Base-by-base conservation (phyloP, 2,329 filamentous ascomycete genomes). In the Akanthomyces lecanii region DNA sequence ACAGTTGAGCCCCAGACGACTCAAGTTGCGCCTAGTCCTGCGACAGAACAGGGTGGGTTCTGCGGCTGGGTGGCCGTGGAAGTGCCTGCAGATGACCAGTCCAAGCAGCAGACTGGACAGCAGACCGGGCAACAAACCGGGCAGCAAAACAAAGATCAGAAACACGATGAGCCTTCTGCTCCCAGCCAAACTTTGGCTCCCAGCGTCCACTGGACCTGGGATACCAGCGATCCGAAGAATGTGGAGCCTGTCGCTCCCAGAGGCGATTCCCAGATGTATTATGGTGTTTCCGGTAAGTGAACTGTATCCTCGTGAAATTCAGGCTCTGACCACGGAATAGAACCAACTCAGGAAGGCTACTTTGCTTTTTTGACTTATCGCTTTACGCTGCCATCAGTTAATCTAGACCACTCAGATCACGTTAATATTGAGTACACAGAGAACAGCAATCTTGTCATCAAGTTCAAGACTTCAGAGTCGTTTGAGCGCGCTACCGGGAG, bases 371-470 rank as follows among this genome's bases (percentile, higher is more conserved):
- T 73, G 21, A 70, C 63, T 11, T 72, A 72, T 63, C 65, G 66
- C 53, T 71, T 73, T 62, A 67, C 62, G 5, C 59, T 52, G 3
- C 71, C 69, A 1, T 72, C 71, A 0, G 71, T 74, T 51, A 72
- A 72, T 63, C 66, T 73, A 1, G 71, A 74, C 44, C 69, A 74
- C 36, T 65, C 63, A 47, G 67, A 69, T 4, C 66, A 70, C 25
- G 47, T 71, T 8, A 55, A 48, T 0, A 58, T 66, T 8, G 44
- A 63, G 8, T 67, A 69, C 18, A 50, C 64, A 1, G 6, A 50
- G 0, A 36, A 60, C 1, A 64, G 63, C 1, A 53, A 70, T 12
- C 54, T 61, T 0, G 57, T 68, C 12, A 61, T 51, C 16, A 51
- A 40, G 6, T 72, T 72, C 55, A 33, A 21, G 6, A 64, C 53